Evolutionary conservation across 352 stramenopile genomes (phyloP), one percentile per base, ranked within the genome.

Genomic region (Phytophthora palmivora): DNA sequence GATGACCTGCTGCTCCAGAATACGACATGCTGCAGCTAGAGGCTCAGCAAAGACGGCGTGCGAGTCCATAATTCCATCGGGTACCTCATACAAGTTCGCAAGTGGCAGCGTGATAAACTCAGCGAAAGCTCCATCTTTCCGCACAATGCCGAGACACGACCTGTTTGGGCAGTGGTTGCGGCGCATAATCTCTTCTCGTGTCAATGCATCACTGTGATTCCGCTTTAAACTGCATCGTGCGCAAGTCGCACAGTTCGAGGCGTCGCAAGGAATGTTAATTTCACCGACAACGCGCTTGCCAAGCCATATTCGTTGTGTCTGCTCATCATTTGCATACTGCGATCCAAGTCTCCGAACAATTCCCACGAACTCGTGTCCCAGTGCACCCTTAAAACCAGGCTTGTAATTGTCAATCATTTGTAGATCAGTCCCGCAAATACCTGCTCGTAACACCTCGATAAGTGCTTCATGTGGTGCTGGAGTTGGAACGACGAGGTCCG

Each of bases 311-410:
- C 15, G 45, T 15, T 61, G 56, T 11, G 43, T 58, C 19, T 61
- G 26, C 22, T 60, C 44, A 14, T 74, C 67, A 11, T 76, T 64
- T 6, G 26, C 22, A 19, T 44, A 67, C 36, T 76, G 48, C 11
- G 45, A 49, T 32, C 80, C 76, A 18, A 97, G 55, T 41, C 84
- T 52, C 18, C 85, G 72, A 2, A 97, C 88, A 39, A 91, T 78
- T 7, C 89, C 91, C 21, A 97, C 89, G 58, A 97, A 97, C 74
- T 97, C 91, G 62, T 97, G 91, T 34, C 91, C 91, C 18, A 97
- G 61, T 2, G 80, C 75, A 24, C 82, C 79, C 12, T 76, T 67
- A 52, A 92, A 93, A 7, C 79, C 75, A 14, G 73, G 67, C 37
- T 93, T 93, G 76, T 93, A 93, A 34, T 81, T 74, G 26, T 78